A percentile compares a stretch with the other conserved stretches of the same genome.
These are phyloP conservation scores for Apiotrichum domesticum DNA, from an alignment of 1,284 basidiomycete species.

Conservation along the genomic window DNA sequence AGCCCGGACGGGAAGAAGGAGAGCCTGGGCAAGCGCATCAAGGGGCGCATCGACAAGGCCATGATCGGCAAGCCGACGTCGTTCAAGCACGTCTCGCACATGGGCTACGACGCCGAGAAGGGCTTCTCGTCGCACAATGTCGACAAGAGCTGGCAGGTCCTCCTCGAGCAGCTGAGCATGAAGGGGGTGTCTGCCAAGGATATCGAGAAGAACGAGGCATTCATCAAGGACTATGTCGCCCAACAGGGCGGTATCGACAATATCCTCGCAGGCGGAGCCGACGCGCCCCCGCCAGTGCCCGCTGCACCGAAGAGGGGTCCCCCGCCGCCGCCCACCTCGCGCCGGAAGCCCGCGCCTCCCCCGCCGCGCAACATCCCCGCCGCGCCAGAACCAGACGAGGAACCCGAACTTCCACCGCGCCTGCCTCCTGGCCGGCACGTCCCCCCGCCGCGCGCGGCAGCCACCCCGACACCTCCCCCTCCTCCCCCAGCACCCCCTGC, in stretches of 20 bases:
- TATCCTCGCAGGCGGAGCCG: slow-evolving; percentile 5
- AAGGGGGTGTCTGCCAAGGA: slow-evolving; percentile 62
- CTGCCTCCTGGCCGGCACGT: slow-evolving; percentile 46
- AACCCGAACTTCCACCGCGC: slow-evolving; percentile 21
- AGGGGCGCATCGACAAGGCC: slow-evolving; percentile 76
- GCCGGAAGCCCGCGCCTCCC: slow-evolving; percentile 46
- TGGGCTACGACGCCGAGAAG: slow-evolving; percentile 83
- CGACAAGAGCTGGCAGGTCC: slow-evolving; percentile 83
- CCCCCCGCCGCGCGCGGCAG: slow-evolving; percentile 32
- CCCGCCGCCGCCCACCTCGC: slow-evolving; percentile 43
- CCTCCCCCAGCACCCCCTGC: slow-evolving; percentile 30
- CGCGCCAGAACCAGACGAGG: slow-evolving; percentile 29
- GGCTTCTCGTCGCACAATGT: slow-evolving; percentile 83
- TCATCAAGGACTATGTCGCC: slow-evolving; percentile 78
- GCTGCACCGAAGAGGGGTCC: slow-evolving; percentile 29
- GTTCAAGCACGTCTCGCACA: slow-evolving; percentile 88
- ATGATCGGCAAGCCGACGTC: slow-evolving; percentile 78
- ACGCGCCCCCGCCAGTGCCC: slow-evolving; percentile 1
- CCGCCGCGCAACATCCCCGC: slow-evolving; percentile 39
- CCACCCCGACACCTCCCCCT: slow-evolving; percentile 20
- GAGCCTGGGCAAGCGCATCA: slow-evolving; percentile 54
- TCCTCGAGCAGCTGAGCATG: slow-evolving; percentile 65
- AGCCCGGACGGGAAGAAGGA: slow-evolving; percentile 27
- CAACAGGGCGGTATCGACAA: slow-evolving; percentile 51
- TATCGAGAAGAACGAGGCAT: slow-evolving; percentile 73